Percentiles rank a stretch among this genome's conserved stretches.
phyloP scores from a whole-genome alignment of 2,329 filamentous ascomycete genomes.

The Rutstroemia sp. region DNA sequence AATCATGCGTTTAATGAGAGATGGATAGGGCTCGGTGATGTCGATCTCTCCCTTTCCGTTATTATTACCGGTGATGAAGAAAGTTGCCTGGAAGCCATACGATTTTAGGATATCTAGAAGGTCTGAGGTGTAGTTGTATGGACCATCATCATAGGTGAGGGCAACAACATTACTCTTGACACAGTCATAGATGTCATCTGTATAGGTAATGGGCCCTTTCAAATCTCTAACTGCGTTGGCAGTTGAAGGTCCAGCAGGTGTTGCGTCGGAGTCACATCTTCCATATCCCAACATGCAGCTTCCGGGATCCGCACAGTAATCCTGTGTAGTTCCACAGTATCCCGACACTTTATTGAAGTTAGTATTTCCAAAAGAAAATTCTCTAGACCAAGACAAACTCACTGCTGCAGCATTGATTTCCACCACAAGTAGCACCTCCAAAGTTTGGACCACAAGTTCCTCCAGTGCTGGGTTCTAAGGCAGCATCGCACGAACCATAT shows the following conservation, averaged over 20 bases:
- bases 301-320: conserved; percentile 18
- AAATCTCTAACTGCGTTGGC: conserved; percentile 39
- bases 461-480: background rate
- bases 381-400: background rate
- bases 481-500: conserved; percentile 9
- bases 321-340: conserved; percentile 9
- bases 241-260: conserved; percentile 47
- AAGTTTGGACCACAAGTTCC: conserved; percentile 11
- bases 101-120: conserved; percentile 51
- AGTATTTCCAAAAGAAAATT: background rate
- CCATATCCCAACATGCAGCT: conserved; percentile 16
- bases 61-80: conserved; percentile 56
- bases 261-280: conserved; percentile 49
- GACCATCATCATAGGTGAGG: conserved; percentile 61
- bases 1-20: conserved; percentile 35
- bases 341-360: conserved; percentile 6
- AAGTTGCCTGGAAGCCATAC: conserved; percentile 57
- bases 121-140: conserved; percentile 56
- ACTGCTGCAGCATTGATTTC: conserved; percentile 14
- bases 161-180: conserved; percentile 49
- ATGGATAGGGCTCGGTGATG: conserved; percentile 35
- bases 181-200: conserved; percentile 49
- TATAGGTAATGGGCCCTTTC: conserved; percentile 47
- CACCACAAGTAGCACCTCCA: conserved; percentile 8
- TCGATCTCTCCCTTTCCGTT: conserved; percentile 31